Conservation (phyloP, 306 rosid species). For the Cicer yamashitae region DNA sequence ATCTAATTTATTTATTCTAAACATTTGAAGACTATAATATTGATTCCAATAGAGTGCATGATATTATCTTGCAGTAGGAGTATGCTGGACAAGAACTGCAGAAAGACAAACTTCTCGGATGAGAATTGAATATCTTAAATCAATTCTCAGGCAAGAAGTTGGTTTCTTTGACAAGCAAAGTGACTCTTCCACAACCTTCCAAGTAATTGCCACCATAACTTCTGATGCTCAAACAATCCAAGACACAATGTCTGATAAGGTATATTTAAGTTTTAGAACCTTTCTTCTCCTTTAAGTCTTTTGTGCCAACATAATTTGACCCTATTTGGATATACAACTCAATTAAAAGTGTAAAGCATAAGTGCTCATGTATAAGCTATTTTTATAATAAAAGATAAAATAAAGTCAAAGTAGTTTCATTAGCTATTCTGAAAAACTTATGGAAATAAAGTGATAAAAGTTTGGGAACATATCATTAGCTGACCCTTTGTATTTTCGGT, state of each 20-base stretch:
- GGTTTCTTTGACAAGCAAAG: constrained; percentile 72
- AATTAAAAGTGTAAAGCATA: no score
- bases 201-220: constrained; percentile 69
- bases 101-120: constrained; percentile 78
- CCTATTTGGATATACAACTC: background rate
- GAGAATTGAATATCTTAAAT: constrained; percentile 69
- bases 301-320: constrained; percentile 1
- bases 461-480: no score
- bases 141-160: constrained; percentile 74
- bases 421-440: no score
- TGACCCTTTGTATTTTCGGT: background rate
- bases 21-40: constrained; percentile 5
- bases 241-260: constrained; percentile 78
- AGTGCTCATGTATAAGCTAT: no score
- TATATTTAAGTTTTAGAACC: background rate
- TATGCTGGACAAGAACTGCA: constrained; percentile 85
- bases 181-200: constrained; percentile 65
- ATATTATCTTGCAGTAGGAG: constrained; percentile 60
- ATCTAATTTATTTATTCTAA: background rate
- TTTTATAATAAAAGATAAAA: no score
- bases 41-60: constrained; percentile 25
- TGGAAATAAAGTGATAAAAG: no score
- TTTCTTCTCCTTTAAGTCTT: background rate
- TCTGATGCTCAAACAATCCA: constrained; percentile 80
- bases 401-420: no score